These are phyloP conservation scores for Endothia cerciana DNA, from an alignment of 2,329 filamentous ascomycete species.

Conservation along the genomic window DNA sequence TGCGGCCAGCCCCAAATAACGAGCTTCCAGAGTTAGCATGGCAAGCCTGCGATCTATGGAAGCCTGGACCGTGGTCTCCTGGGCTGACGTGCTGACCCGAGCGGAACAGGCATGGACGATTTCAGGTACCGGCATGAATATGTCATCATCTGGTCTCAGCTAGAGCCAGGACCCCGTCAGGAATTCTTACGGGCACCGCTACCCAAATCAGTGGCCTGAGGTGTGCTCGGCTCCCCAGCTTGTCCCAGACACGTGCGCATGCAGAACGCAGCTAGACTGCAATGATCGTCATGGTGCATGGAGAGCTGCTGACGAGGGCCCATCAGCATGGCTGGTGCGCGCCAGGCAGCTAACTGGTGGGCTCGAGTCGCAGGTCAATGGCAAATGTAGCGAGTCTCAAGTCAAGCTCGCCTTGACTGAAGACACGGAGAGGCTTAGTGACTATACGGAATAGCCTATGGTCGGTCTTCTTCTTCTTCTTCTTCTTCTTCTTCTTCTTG, in stretches of 20 bases:
- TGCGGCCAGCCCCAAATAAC: not conserved
- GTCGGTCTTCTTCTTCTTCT: not conserved
- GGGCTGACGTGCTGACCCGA: too few relatives aligned
- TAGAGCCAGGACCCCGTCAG: not conserved
- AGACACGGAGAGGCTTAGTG: too few relatives aligned
- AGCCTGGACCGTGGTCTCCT: too few relatives aligned
- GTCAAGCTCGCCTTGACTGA: too few relatives aligned
- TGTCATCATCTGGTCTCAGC: not conserved
- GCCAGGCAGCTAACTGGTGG: too few relatives aligned
- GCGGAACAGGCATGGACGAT: not conserved
- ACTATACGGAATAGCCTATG: too few relatives aligned
- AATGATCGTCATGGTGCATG: not conserved
- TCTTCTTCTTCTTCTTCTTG: too few relatives aligned
- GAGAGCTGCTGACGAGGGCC: not conserved
- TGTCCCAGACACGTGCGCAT: not conserved
- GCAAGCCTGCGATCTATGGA: too few relatives aligned
- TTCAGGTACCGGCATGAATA: not conserved
- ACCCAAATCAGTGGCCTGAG: too few relatives aligned
- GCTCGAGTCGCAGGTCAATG: too few relatives aligned
- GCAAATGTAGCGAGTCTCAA: not conserved
- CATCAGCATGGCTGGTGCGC: not conserved
- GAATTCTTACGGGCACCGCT: not conserved
- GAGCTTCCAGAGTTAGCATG: not conserved
- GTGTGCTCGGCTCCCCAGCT: not conserved
- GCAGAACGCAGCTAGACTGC: not conserved